Evolutionary conservation across 371 early-diverging fungal species (phyloP), one percentile per base, ranked within the genome.

Genomic region (Blakeslea trispora): DNA sequence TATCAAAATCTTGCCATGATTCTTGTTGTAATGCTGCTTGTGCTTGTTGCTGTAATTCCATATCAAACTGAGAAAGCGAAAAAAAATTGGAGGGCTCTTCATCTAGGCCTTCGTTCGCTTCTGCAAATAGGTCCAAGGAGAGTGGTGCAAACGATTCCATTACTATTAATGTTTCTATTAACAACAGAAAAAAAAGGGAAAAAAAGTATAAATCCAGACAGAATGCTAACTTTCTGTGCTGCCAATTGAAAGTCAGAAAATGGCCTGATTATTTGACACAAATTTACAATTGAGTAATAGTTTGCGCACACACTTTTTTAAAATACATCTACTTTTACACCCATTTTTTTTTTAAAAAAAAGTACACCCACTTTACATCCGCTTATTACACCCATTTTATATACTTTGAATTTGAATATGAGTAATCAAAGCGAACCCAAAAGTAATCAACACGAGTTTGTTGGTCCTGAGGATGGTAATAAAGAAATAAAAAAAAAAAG

Each of bases 1-100:
- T 67, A 61, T 75, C 75, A 42, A 72, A 64, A 39, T 70, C 70
- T 43, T 72, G 76, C 72, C 72, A 71, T 24, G 50, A 54, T 31
- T 69, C 68, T 53, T 71, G 64, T 32, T 63, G 59, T 32, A 74
- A 41, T 21, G 72, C 62, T 9, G 66, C 64, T 49, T 75, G 75
- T 4, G 76, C 76, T 55, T 75, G 76, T 51, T 75, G 71, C 40
- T 75, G 76, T 21, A 75, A 50, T 51, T 72, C 64, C 22, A 72
- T 46, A 28, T 72, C 76, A 37, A 75, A 70, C 40, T 75, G 71
- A 10, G 76, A 72, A 13, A 75, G 55, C 11, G 68, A 63, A 15
- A 68, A 59, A 32, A 63, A 68, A 24, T 37, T 53, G n/a, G 43
- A 40, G 17, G 40, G 51, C 23, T 60, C 61, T 19, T 65, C 60